phyloP scores from a whole-genome alignment of 495 filamentous ascomycete species.

The Elaphomyces granulatus region DNA sequence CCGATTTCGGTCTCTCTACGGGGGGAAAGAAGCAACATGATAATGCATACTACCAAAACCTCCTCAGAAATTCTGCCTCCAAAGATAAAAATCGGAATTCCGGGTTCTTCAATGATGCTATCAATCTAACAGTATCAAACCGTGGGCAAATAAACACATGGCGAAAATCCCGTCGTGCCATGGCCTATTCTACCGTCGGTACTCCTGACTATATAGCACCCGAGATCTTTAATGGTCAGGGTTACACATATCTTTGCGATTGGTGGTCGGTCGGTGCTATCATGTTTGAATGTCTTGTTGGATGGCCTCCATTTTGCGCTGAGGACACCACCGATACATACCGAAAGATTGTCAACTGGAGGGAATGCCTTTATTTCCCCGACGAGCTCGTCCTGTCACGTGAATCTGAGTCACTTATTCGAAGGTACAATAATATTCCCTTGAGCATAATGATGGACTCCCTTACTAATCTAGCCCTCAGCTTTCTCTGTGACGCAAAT shows the following conservation, averaged over 20 bases:
- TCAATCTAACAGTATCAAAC: slow-evolving; percentile 96
- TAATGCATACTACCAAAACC: slow-evolving; percentile 93
- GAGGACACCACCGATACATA: slow-evolving; percentile 97
- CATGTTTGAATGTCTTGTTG: slow-evolving; percentile 98
- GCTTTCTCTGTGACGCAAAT: slow-evolving; percentile 82
- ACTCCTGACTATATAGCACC: slow-evolving; percentile 98
- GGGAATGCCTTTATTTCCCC: slow-evolving; percentile 88
- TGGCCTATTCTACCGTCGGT: slow-evolving; percentile 96
- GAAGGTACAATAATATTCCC: slow-evolving; percentile 41
- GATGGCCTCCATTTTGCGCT: slow-evolving; percentile 98
- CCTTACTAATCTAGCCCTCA: slow-evolving; percentile 25
- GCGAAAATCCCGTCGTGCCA: slow-evolving; percentile 84
- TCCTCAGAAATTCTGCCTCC: slow-evolving; percentile 73
- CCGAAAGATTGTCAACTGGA: slow-evolving; percentile 98
- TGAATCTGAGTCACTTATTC: slow-evolving; percentile 77
- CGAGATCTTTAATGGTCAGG: slow-evolving; percentile 92
- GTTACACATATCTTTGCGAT: slow-evolving; percentile 92
- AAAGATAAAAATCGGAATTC: slow-evolving; percentile 62
- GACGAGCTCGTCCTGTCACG: slow-evolving; percentile 79
- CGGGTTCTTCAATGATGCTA: slow-evolving; percentile 82
- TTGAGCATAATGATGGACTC: not conserved
- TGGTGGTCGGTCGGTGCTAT: slow-evolving; percentile 99
- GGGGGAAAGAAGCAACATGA: slow-evolving; percentile 97
- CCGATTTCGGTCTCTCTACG: slow-evolving; percentile 95
- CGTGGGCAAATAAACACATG: slow-evolving; percentile 95